Percentiles rank a stretch among this genome's conserved stretches.
Evolutionary conservation across 1,139 yeast species (phyloP).

Genomic region (Sugiyamaella xylanicola): DNA sequence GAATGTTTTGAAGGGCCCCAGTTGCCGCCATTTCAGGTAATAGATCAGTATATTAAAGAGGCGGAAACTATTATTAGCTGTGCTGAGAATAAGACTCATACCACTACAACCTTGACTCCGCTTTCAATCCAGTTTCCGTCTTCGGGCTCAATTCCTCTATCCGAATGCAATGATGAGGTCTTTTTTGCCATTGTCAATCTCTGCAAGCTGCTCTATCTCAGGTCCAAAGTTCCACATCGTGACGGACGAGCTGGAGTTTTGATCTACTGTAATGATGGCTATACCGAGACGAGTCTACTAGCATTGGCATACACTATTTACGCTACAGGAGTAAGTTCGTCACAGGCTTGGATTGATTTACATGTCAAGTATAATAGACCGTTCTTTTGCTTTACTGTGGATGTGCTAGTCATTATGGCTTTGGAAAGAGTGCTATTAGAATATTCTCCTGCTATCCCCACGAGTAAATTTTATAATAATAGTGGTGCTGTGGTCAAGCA

Average conservation of each 20-base stretch:
- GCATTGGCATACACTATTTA: slow-evolving; percentile 72
- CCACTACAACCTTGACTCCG: slow-evolving; percentile 24
- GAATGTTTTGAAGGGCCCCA: slow-evolving; percentile 56
- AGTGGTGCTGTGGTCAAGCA: slow-evolving; percentile 17
- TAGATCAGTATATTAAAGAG: slow-evolving; percentile 37
- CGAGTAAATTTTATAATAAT: slow-evolving; percentile 19
- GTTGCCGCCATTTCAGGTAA: slow-evolving; percentile 48
- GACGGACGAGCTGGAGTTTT: slow-evolving; percentile 43
- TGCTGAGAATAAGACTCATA: background rate
- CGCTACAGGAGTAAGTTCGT: slow-evolving; percentile 53
- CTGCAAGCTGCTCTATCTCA: slow-evolving; percentile 41
- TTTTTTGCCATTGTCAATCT: slow-evolving; percentile 35
- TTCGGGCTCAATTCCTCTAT: slow-evolving; percentile 53
- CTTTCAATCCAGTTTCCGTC: slow-evolving; percentile 69
- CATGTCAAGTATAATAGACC: slow-evolving; percentile 73
- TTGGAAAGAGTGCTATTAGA: slow-evolving; percentile 61
- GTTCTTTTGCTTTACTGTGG: slow-evolving; percentile 78
- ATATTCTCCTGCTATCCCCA: slow-evolving; percentile 52
- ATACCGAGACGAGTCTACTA: slow-evolving; percentile 82
- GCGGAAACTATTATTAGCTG: slow-evolving; percentile 22
- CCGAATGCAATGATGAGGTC: slow-evolving; percentile 32
- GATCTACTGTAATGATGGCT: slow-evolving; percentile 86
- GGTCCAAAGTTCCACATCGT: slow-evolving; percentile 32
- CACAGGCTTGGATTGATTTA: slow-evolving; percentile 56
- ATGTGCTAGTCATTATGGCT: slow-evolving; percentile 63